Evolutionary conservation across 192 early-diverging fungal genomes (phyloP), one percentile per base, ranked within the genome.

Genomic region (Coemansia sp.): DNA sequence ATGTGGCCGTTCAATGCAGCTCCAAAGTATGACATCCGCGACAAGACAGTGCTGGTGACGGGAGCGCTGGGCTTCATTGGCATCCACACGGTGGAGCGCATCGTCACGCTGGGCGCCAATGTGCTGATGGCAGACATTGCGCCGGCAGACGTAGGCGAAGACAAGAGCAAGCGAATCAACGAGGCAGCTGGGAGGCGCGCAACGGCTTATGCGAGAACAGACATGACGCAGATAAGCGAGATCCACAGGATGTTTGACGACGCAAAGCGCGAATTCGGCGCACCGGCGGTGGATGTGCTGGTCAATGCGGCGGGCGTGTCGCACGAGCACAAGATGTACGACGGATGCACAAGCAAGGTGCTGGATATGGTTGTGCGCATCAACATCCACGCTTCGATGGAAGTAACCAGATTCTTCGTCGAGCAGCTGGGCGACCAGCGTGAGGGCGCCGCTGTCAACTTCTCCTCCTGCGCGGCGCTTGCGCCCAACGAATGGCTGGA

Each of bases 261-360:
- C 5, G 73, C 61, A 14, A 14, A 54, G 8, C 20, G 45, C 0
- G 63, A 56, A 12, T 84, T 72, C 48, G 82, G 51, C 51, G 25
- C 69, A 5, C 64, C 46, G 3, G 32, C 32, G 4, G 64, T 84
- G 25, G 73, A 84, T 32, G 66, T 84, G 11, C 57, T 84, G 25
- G 66, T 84, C 12, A 84, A 84, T 64, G 79, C 79, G 49, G 81
- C 77, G 5, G 81, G 68, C 1, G 17, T 83, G 6, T 73, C 69
- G n/a, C 46, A 48, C 32, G 49, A 58, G 41, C 64, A 71, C 49
- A 16, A 44, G 14, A 50, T 66, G 20, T 76, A 70, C 54, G 56
- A 22, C 5, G 63, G 61, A 48, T 65, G 67, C 32, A 19, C 16
- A 5, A 17, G 65, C 61, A 54, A 67, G 20, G 53, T 51, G 1